Conservation (phyloP, 2,329 filamentous ascomycete genomes). For the Hypoxylon sp. region DNA sequence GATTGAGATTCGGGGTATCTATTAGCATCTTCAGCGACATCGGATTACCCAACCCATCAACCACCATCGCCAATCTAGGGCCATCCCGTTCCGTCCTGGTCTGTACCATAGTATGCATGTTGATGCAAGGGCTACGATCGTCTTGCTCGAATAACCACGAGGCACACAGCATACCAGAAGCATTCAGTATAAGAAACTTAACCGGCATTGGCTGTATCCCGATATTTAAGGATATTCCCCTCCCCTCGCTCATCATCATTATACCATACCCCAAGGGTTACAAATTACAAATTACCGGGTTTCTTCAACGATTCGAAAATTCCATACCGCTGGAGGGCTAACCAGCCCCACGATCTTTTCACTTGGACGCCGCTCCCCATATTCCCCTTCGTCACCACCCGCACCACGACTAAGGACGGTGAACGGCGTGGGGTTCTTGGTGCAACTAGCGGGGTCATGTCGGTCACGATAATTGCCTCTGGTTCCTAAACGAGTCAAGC, state of each 20-base stretch:
- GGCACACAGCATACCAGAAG: conserved; percentile 19
- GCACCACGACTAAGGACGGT: conserved; percentile 24
- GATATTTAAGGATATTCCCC: conserved; percentile 20
- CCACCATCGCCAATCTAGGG: conserved; percentile 41
- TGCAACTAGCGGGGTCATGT: conserved; percentile 44
- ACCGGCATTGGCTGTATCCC: conserved; percentile 3
- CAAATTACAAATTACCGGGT: conserved; percentile 17
- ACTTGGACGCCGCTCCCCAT: conserved; percentile 31
- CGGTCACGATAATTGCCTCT: conserved; percentile 49
- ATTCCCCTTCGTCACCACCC: conserved; percentile 21
- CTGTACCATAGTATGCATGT: conserved; percentile 19
- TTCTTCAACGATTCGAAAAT: conserved; percentile 24
- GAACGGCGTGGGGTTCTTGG: conserved; percentile 43
- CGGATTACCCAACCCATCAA: conserved; percentile 42
- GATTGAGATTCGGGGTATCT: conserved; percentile 28
- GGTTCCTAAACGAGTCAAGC: conserved; percentile 45
- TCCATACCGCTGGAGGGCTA: conserved; percentile 9
- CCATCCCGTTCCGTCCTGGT: conserved; percentile 41
- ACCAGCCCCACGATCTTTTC: conserved; percentile 27
- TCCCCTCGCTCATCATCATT: conserved; percentile 14
- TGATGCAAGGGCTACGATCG: conserved; percentile 42
- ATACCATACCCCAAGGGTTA: conserved; percentile 13
- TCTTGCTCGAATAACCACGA: conserved; percentile 32
- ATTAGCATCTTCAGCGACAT: conserved; percentile 41
- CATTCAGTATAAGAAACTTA: conserved; percentile 5